Evolutionary conservation across 2,329 filamentous ascomycete species (phyloP).

Genomic region (Metarhizium robertsii): DNA sequence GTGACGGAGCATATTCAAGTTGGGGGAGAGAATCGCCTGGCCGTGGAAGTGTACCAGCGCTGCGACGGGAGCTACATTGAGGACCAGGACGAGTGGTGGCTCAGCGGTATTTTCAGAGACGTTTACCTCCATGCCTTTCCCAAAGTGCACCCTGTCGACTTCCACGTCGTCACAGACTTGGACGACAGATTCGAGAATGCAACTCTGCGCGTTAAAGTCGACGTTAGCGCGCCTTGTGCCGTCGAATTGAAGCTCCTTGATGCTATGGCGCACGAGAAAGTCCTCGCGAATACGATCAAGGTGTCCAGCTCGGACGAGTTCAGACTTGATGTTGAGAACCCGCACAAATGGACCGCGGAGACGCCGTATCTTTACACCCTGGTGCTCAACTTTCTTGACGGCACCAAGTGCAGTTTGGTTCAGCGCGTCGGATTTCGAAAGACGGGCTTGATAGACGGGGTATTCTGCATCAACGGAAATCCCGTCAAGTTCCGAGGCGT

Average conservation of each 20-base stretch:
- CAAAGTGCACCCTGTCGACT: constrained; percentile 42
- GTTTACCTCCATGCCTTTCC: constrained; percentile 57
- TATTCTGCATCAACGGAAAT: constrained; percentile 56
- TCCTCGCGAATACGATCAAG: constrained; percentile 17
- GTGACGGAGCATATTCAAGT: constrained; percentile 42
- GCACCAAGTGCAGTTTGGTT: constrained; percentile 24
- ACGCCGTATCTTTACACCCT: constrained; percentile 52
- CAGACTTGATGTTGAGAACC: constrained; percentile 34
- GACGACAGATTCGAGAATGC: constrained; percentile 46
- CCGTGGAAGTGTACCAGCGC: constrained; percentile 62
- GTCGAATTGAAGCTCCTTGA: constrained; percentile 28
- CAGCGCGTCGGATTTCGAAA: constrained; percentile 56
- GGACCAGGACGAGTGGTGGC: constrained; percentile 63
- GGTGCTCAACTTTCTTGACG: constrained; percentile 24
- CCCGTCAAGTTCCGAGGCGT: constrained; percentile 57
- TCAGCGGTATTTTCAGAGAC: constrained; percentile 60
- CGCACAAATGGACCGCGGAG: constrained; percentile 61
- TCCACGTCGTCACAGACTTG: constrained; percentile 45
- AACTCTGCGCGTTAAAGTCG: constrained; percentile 35
- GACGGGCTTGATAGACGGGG: constrained; percentile 49
- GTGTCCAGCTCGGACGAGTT: constrained; percentile 26
- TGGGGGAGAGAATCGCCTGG: constrained; percentile 42
- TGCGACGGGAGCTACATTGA: constrained; percentile 66
- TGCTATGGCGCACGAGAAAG: constrained; percentile 14
- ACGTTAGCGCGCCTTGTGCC: constrained; percentile 26